phyloP scores from a whole-genome alignment of 768 basidiomycete species.

The Tephrocybe sp. region DNA sequence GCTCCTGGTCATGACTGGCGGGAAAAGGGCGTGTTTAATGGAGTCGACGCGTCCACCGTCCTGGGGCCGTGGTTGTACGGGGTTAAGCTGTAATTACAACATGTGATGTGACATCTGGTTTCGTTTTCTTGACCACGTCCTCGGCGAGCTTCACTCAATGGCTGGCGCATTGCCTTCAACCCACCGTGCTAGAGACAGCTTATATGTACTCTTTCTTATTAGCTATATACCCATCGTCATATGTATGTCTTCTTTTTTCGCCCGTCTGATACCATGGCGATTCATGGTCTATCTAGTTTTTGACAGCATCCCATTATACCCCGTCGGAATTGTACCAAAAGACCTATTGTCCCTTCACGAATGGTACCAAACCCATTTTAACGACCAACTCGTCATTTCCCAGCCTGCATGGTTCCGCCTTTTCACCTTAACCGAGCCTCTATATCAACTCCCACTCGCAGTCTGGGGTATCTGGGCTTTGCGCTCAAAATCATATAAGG shows the following conservation, averaged over 20 bases:
- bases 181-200: constrained; percentile 13
- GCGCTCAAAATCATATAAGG: constrained; percentile 17
- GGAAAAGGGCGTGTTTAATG: neutral
- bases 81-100: neutral
- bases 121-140: neutral
- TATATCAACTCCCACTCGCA: constrained; percentile 22
- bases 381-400: constrained; percentile 21
- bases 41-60: constrained; percentile 4
- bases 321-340: constrained; percentile 13
- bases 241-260: constrained; percentile 10
- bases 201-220: constrained; percentile 17
- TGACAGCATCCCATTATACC: constrained; percentile 21
- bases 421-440: constrained; percentile 18
- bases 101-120: neutral
- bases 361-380: constrained; percentile 18
- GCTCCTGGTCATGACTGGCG: constrained; percentile 2
- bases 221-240: constrained; percentile 17
- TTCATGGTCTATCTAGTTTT: too few species aligned
- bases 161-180: constrained; percentile 10
- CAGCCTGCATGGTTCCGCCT: constrained; percentile 22
- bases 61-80: neutral
- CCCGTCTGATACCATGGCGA: too few species aligned
- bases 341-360: constrained; percentile 18
- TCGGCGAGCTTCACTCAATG: constrained; percentile 13
- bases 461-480: constrained; percentile 21